phyloP scores from a whole-genome alignment of 1,284 basidiomycete genomes.

The Papiliotrema laurentii region DNA sequence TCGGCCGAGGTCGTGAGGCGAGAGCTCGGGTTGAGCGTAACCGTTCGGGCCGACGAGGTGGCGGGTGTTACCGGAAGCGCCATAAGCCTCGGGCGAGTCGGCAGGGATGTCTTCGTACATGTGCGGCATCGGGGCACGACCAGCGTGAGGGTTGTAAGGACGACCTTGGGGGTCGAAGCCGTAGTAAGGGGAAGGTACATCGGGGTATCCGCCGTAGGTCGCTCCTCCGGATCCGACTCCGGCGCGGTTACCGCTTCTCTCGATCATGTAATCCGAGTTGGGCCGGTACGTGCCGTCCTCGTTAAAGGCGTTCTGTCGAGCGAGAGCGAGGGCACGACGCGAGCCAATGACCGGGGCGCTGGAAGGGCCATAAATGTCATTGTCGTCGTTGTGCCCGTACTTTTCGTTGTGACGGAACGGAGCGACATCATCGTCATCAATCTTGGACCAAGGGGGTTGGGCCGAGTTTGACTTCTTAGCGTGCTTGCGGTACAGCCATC shows the following conservation, averaged over 20 bases:
- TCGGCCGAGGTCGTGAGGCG: slow-evolving; percentile 36
- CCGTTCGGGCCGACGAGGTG: slow-evolving; percentile 34
- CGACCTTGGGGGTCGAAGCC: slow-evolving; percentile 30
- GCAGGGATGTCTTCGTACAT: slow-evolving; percentile 14
- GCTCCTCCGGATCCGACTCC: slow-evolving; percentile 25
- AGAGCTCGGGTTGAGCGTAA: slow-evolving; percentile 12
- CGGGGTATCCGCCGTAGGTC: slow-evolving; percentile 16
- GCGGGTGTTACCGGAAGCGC: slow-evolving; percentile 14
- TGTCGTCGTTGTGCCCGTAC: slow-evolving; percentile 9
- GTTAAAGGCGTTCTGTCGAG: slow-evolving; percentile 27
- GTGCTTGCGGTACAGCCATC: slow-evolving; percentile 25
- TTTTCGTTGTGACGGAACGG: slow-evolving; percentile 33
- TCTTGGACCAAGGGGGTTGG: slow-evolving; percentile 32
- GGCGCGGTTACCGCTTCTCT: slow-evolving; percentile 26
- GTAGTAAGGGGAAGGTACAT: slow-evolving; percentile 7
- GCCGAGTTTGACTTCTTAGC: slow-evolving; percentile 17
- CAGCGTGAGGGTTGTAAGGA: slow-evolving; percentile 25
- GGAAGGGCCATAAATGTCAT: slow-evolving; percentile 27
- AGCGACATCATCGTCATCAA: slow-evolving; percentile 39
- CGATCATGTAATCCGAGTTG: slow-evolving; percentile 19
- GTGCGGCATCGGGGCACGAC: slow-evolving; percentile 22
- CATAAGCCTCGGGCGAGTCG: slow-evolving; percentile 5
- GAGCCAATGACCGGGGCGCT: slow-evolving; percentile 32
- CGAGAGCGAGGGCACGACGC: slow-evolving; percentile 28
- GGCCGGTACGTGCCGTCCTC: slow-evolving; percentile 24